Base-by-base conservation (phyloP, 2,329 filamentous ascomycete species). In the Meredithiella fracta region DNA sequence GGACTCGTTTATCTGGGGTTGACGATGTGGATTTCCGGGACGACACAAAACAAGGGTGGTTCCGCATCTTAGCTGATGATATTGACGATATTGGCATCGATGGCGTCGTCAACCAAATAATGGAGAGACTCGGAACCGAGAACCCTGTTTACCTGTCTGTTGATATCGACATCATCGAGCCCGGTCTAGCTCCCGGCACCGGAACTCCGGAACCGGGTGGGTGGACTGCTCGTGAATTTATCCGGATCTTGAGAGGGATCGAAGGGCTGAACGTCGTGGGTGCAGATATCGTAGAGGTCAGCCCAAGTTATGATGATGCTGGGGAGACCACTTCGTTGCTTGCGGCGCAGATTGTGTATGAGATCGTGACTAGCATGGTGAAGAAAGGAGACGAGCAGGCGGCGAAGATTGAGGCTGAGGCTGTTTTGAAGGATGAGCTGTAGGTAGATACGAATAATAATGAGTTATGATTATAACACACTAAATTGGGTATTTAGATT, bases 131-230 rank as follows among this genome's bases (percentile, higher is more conserved):
- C 3, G 87, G 86, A 1, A 80, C 77, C 0, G 79, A 86, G 60
- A 80, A 79, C 61, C 87, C 86, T 0, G 86, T 94, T 1, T 94
- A 94, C 65, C 71, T 94, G 8, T 85, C 79, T 37, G 78, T 72
- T 3, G 89, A 95, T 64, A 94, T 94, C 62, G 88, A 94, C 64
- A 89, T 86, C 0, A 73, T 94, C 2, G 88, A 94, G 65, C 88
- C 89, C 0, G 69, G 68, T 6, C 69, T 71, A 54, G 69, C 69
- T 1, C 86, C 87, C 0, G 86, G 84, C 1, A 94, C 88, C 0
- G 90, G 89, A 1, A 95, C 89, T 0, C 89, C 89, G 0, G 89
- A 94, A 71, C 85, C 88, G 0, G 89, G 90, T 57, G 89, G 89
- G 38, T 95, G 89, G 89, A 92, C 86, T 4, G 94, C 85, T 20